Evolutionary conservation across 1,139 yeast genomes (phyloP).

Genomic region (Yamadazyma jaroonii): DNA sequence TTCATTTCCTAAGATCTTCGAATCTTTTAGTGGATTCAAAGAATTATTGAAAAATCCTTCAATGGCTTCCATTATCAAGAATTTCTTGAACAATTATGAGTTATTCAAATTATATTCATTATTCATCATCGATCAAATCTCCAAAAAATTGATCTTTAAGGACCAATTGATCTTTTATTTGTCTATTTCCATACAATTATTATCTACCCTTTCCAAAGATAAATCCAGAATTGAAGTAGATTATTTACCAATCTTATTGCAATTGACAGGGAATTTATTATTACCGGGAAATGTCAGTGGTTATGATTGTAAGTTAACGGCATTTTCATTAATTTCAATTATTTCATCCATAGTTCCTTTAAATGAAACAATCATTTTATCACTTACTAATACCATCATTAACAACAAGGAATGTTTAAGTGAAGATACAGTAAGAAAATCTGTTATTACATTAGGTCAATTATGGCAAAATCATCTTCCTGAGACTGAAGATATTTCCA

Average conservation of each 20-base stretch:
- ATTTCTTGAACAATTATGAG: conserved; percentile 63
- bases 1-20: conserved; percentile 72
- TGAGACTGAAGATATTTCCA: background rate
- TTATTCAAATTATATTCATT: conserved; percentile 65
- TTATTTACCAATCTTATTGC: conserved; percentile 51
- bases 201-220: conserved; percentile 38
- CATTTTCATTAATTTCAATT: conserved; percentile 79
- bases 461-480: conserved; percentile 31
- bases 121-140: conserved; percentile 53
- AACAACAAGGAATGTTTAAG: conserved; percentile 21
- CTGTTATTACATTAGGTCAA: conserved; percentile 41
- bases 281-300: conserved; percentile 37
- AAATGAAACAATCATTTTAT: conserved; percentile 57
- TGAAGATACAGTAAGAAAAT: conserved; percentile 24
- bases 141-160: conserved; percentile 59
- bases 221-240: conserved; percentile 25
- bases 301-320: conserved; percentile 74
- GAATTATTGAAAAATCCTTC: conserved; percentile 66
- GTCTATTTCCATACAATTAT: conserved; percentile 64
- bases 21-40: conserved; percentile 68
- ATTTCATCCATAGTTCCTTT: conserved; percentile 71
- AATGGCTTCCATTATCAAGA: conserved; percentile 64
- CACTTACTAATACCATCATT: conserved; percentile 67
- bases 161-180: conserved; percentile 77
- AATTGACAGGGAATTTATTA: conserved; percentile 53